Conservation (phyloP, 345 rosid genomes). For the Geranium brycei region DNA sequence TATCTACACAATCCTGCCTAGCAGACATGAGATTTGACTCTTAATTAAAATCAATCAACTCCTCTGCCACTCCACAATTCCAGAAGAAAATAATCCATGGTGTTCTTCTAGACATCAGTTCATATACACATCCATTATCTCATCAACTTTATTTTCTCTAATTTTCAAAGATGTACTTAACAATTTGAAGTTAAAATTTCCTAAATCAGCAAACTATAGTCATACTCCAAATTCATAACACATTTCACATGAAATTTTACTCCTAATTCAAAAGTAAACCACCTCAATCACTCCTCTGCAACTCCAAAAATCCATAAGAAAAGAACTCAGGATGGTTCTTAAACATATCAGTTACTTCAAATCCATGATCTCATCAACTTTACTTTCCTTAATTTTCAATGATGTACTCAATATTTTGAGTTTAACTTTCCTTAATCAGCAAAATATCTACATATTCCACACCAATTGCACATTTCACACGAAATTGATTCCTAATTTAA, state of each 20-base stretch:
- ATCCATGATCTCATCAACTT: background rate
- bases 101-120: background rate
- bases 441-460: background rate
- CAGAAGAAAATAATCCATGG: no score
- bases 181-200: no score
- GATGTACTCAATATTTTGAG: background rate
- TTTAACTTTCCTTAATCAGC: background rate
- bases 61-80: no score
- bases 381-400: background rate
- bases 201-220: no score
- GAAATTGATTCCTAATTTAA: background rate
- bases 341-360: background rate
- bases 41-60: no score
- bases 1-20: no score
- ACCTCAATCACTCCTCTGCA: background rate
- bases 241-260: no score
- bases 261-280: background rate
- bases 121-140: no score
- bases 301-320: background rate
- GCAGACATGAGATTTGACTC: no score
- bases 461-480: background rate
- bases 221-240: no score
- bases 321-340: background rate
- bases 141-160: no score
- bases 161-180: no score